Percentiles rank a stretch among this genome's conserved stretches.
phyloP scores from a whole-genome alignment of 2,329 filamentous ascomycete species.

The Aspergillus sp. region DNA sequence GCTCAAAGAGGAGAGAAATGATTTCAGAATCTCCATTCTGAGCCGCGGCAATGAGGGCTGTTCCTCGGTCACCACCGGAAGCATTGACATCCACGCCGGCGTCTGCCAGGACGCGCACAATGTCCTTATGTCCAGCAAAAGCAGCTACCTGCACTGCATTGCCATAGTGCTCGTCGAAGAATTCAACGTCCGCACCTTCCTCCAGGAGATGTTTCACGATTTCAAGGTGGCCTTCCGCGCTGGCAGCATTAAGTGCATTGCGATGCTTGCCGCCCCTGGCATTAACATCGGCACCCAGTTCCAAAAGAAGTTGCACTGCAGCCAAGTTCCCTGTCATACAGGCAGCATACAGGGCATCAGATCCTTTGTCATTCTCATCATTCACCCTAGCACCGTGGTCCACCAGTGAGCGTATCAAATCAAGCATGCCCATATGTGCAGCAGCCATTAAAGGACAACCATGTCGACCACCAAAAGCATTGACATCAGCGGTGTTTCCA shows the following conservation, averaged over 20 bases:
- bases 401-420: conserved; percentile 1
- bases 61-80: background rate
- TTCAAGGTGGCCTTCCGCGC: background rate
- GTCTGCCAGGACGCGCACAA: background rate
- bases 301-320: background rate
- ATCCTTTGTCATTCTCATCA: background rate
- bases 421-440: conserved; percentile 2
- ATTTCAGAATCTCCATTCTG: background rate
- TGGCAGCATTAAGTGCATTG: background rate
- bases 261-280: background rate
- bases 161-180: background rate
- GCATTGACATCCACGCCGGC: conserved; percentile 1
- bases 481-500: background rate
- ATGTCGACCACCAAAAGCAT: background rate
- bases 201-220: background rate
- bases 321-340: background rate
- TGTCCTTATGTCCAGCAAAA: background rate
- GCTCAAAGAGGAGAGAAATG: background rate
- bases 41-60: conserved; percentile 2
- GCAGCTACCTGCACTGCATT: background rate
- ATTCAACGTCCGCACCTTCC: background rate
- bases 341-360: background rate
- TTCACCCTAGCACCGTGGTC: background rate
- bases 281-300: background rate
- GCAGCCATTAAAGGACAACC: conserved; percentile 4